These are phyloP conservation scores for Penicillium hordei DNA, from an alignment of 2,329 filamentous ascomycete species.

Conservation along the genomic window DNA sequence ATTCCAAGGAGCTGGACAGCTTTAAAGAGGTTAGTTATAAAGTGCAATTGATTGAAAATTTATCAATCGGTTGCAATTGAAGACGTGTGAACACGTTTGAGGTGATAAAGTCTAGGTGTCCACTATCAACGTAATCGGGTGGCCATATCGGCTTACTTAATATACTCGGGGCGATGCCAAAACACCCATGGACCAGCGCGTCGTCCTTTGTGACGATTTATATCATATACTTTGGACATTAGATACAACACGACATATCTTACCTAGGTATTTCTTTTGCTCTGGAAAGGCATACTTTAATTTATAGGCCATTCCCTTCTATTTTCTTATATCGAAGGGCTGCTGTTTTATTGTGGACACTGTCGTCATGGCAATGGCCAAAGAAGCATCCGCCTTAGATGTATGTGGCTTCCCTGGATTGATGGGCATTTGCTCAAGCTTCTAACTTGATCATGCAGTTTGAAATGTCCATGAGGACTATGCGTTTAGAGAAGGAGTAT, in stretches of 20 bases:
- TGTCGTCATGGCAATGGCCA: conserved; percentile 13
- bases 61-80: conserved; percentile 9
- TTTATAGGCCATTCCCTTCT: not conserved
- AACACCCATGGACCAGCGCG: conserved; percentile 4
- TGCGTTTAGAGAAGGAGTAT: conserved; percentile 67
- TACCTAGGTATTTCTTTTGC: not conserved
- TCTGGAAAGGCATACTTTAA: not conserved
- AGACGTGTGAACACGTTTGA: conserved; percentile 8
- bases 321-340: not conserved
- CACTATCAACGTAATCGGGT: conserved; percentile 10
- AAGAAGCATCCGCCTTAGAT: conserved; percentile 23
- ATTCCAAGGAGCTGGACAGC: conserved; percentile 15
- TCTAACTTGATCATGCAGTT: conserved; percentile 21
- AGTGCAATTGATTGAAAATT: not conserved
- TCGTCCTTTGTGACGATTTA: conserved; percentile 1
- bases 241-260: not conserved
- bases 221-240: not conserved
- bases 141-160: conserved; percentile 9
- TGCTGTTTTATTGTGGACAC: not conserved
- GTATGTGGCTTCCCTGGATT: conserved; percentile 19
- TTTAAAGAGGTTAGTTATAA: not conserved
- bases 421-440: not conserved
- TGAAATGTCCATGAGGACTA: conserved; percentile 53
- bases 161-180: not conserved
- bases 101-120: conserved; percentile 10